Evolutionary conservation across 2,329 filamentous ascomycete species (phyloP), one percentile per base, ranked within the genome.

Genomic region (Camillea tinctor): DNA sequence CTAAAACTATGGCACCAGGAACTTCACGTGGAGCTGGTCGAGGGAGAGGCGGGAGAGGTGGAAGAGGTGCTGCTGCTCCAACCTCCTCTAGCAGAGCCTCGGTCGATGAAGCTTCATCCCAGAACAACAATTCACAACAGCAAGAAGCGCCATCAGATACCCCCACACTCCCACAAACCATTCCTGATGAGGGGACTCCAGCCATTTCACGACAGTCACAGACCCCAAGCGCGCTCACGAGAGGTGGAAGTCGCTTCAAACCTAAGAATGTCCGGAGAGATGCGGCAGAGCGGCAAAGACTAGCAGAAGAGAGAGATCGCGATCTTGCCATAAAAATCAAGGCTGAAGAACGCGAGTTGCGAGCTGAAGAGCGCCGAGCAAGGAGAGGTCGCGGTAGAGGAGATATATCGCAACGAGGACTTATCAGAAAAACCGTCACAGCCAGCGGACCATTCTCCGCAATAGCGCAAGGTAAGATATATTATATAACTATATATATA

Each of bases 201-300:
- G 21, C 64, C 17, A 56, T 56, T 26, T 52, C 60, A 52, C 61
- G 66, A 21, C 63, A 74, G 21, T 73, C 72, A 7, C 65, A 73
- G 40, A 70, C 75, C 4, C 68, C 77, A 3, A 71, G 74, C 44
- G 73, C 73, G 9, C 71, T 76, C 24, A 76, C 74, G 19, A 68
- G 74, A n/a, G 69, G 71, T 20, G 61, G 70, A 9, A 75, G 74
- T 48, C 75, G 81, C 44, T 82, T 83, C 56, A 77, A 76, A 55
- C 81, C 81, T 26, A 82, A 77, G 64, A 80, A 78, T 60, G 68
- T 82, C 53, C 76, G 81, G 56, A 74, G 81, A 76, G 80, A 83
- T 71, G 80, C 82, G 58, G 76, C 78, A 6, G 80, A 82, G 55
- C 74, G 81, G 68, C 79, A 81, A 56, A 76, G 66, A 55, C 70